phyloP scores from a whole-genome alignment of 2,329 filamentous ascomycete genomes.

The Thelonectria olida region DNA sequence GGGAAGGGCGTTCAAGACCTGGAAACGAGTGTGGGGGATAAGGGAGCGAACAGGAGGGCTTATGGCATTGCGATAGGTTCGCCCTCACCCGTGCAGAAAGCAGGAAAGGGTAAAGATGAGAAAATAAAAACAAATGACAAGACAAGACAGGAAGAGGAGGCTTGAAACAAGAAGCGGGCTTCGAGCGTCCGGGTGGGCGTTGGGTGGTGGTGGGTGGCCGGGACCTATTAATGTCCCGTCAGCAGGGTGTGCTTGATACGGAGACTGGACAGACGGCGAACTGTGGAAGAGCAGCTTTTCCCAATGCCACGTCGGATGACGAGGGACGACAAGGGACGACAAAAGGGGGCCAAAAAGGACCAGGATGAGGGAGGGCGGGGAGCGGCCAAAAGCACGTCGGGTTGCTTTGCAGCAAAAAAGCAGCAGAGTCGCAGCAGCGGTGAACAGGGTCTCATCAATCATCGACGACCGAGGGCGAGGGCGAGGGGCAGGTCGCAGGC shows the following conservation, averaged over 20 bases:
- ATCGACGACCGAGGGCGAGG: slow-evolving; percentile 11
- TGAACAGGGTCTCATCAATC: slow-evolving; percentile 26
- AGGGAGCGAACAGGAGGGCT: slow-evolving; percentile 23
- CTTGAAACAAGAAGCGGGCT: slow-evolving; percentile 40
- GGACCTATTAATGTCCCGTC: slow-evolving; percentile 42
- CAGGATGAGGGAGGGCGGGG: slow-evolving; percentile 31
- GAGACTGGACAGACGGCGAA: slow-evolving; percentile 32
- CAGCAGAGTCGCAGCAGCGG: slow-evolving; percentile 30
- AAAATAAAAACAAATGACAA: slow-evolving; percentile 16
- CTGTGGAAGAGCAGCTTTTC: slow-evolving; percentile 32
- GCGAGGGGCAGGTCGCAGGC: too few species aligned
- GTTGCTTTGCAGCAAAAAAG: slow-evolving; percentile 28
- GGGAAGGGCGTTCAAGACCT: slow-evolving; percentile 18
- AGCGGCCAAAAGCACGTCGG: slow-evolving; percentile 27
- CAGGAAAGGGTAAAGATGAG: slow-evolving; percentile 32
- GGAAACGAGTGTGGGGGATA: slow-evolving; percentile 36
- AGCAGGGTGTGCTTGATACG: slow-evolving; percentile 39
- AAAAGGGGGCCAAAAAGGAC: slow-evolving; percentile 28
- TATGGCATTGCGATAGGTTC: slow-evolving; percentile 40
- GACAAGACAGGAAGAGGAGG: slow-evolving; percentile 30
- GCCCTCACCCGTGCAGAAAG: slow-evolving; percentile 33
- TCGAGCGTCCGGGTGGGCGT: slow-evolving; percentile 32
- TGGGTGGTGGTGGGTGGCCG: slow-evolving; percentile 23
- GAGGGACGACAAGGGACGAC: slow-evolving; percentile 37
- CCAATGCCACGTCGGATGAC: slow-evolving; percentile 41